Evolutionary conservation across 371 early-diverging fungal species (phyloP).

Genomic region (Furculomyces boomerangus): DNA sequence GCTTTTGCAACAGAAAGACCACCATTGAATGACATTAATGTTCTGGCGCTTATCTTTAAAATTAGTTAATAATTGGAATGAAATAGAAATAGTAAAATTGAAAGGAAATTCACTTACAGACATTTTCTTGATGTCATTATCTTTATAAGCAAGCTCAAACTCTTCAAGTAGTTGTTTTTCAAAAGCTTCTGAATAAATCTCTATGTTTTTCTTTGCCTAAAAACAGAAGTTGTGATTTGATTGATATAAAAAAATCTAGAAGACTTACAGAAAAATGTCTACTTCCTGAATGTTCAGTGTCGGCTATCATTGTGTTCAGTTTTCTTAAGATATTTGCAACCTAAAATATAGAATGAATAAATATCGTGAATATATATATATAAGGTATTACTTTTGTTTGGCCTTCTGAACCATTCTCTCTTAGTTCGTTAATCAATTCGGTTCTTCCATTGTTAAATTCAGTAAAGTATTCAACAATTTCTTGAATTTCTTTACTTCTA

Average conservation of each 20-base stretch:
- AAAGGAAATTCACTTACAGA: conserved; percentile 17
- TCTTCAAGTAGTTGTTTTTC: conserved; percentile 72
- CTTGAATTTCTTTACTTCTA: conserved; percentile 70
- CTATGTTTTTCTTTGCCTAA: conserved; percentile 48
- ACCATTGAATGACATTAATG: conserved; percentile 85
- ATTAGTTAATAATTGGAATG: background rate
- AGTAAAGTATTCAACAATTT: conserved; percentile 76
- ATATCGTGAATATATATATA: background rate
- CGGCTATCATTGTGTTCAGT: conserved; percentile 70
- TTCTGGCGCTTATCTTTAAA: conserved; percentile 31
- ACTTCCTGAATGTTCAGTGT: conserved; percentile 68
- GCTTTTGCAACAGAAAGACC: conserved; percentile 83
- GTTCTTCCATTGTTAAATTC: conserved; percentile 65
- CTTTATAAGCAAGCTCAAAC: conserved; percentile 70
- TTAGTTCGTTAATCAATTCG: conserved; percentile 51
- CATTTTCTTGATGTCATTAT: conserved; percentile 39
- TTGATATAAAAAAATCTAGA: background rate
- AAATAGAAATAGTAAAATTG: background rate
- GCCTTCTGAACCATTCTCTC: conserved; percentile 58
- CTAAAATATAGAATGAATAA: background rate
- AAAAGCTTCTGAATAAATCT: conserved; percentile 77
- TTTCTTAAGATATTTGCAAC: conserved; percentile 74
- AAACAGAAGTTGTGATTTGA: background rate
- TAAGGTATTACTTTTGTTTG: conserved; percentile 38
- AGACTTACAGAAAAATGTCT: conserved; percentile 5